A percentile compares a stretch with the other conserved stretches of the same genome.
These are phyloP conservation scores for Emericellopsis cladophorae DNA, from an alignment of 2,329 filamentous ascomycete genomes.

Conservation along the genomic window DNA sequence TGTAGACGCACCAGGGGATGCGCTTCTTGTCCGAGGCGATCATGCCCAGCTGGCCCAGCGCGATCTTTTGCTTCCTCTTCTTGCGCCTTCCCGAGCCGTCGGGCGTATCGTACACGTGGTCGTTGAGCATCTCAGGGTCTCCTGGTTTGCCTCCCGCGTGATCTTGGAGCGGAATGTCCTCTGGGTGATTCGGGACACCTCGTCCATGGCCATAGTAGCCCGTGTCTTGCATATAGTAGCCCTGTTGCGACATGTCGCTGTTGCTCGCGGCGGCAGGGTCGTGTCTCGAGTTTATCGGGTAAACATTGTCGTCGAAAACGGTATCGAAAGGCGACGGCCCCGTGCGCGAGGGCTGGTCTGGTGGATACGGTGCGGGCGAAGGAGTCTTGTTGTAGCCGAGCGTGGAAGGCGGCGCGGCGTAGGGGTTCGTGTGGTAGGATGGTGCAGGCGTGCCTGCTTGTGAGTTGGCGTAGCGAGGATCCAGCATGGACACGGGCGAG, in stretches of 20 bases:
- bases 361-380: conserved; percentile 14
- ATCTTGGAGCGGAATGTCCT: conserved; percentile 46
- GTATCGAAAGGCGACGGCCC: conserved; percentile 47
- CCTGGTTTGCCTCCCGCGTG: conserved; percentile 26
- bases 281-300: conserved; percentile 37
- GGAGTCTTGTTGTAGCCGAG: background rate
- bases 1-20: conserved; percentile 72
- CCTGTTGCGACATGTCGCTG: conserved; percentile 22
- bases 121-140: conserved; percentile 20
- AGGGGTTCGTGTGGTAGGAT: conserved; percentile 15
- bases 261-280: conserved; percentile 15
- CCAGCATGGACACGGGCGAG: conserved; percentile 27
- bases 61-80: conserved; percentile 30
- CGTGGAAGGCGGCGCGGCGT: conserved; percentile 1
- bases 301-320: conserved; percentile 56
- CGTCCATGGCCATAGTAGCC: conserved; percentile 38
- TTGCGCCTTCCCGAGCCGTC: conserved; percentile 15
- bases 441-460: conserved; percentile 22
- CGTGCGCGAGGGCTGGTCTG: conserved; percentile 20
- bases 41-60: conserved; percentile 49
- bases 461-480: conserved; percentile 26
- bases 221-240: conserved; percentile 37
- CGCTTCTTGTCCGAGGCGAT: conserved; percentile 39
- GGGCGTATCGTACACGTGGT: conserved; percentile 50
- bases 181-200: conserved; percentile 16